phyloP scores from a whole-genome alignment of 176 grass and related monocot species.

The Triticum timopheevii region DNA sequence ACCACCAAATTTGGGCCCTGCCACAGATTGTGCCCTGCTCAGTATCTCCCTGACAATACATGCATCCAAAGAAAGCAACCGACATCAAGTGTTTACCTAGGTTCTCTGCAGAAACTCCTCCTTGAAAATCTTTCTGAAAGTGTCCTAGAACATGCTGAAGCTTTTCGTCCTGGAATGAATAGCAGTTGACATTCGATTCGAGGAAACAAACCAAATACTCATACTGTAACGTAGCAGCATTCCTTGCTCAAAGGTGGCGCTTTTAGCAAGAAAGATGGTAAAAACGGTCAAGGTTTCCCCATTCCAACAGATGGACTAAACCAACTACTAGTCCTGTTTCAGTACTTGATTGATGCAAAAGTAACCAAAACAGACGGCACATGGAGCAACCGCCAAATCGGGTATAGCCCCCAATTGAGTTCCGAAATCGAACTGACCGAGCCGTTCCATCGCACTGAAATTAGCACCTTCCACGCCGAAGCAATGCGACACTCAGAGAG shows the following conservation, averaged over 20 bases:
- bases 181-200: not conserved
- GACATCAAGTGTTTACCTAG: slow-evolving; percentile 52
- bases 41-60: not conserved
- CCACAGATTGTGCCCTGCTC: slow-evolving; percentile 29
- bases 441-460: no score
- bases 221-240: no score
- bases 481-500: not conserved
- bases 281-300: not conserved
- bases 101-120: slow-evolving; percentile 62
- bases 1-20: slow-evolving; percentile 77
- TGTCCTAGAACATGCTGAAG: slow-evolving; percentile 61
- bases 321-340: not conserved
- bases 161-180: slow-evolving; percentile 59
- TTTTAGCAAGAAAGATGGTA: not conserved
- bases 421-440: not conserved
- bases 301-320: not conserved
- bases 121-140: slow-evolving; percentile 79
- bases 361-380: not conserved
- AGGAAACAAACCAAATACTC: not conserved
- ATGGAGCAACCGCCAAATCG: not conserved
- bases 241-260: not conserved
- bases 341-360: not conserved
- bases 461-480: no score
- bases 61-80: not conserved
- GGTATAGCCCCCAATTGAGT: not conserved